A percentile compares a stretch with the other conserved stretches of the same genome.
Evolutionary conservation across 108 stramenopile species (phyloP).

Genomic region (Skeletonema grethae): DNA sequence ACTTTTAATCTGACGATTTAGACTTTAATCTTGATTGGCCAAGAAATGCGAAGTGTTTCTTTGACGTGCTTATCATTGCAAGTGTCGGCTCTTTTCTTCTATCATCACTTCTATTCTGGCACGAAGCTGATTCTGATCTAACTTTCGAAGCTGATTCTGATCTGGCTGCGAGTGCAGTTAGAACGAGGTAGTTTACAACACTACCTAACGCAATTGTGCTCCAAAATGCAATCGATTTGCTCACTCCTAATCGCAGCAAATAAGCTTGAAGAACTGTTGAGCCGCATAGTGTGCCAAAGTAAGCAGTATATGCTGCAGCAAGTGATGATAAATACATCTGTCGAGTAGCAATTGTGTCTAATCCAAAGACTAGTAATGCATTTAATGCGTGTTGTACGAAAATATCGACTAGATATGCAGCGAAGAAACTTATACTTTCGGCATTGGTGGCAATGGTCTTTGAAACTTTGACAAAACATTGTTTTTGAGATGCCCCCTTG

Average conservation of each 20-base stretch:
- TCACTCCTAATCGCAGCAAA: slow-evolving; percentile 26
- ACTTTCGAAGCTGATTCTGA: neutral
- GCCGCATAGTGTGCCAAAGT: slow-evolving; percentile 39
- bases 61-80: slow-evolving; percentile 19
- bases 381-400: slow-evolving; percentile 42
- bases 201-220: slow-evolving; percentile 37
- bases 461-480: neutral
- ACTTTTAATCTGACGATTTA: neutral
- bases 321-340: slow-evolving; percentile 40
- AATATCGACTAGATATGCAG: slow-evolving; percentile 49
- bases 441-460: slow-evolving; percentile 27
- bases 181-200: slow-evolving; percentile 35
- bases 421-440: slow-evolving; percentile 43
- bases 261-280: slow-evolving; percentile 49
- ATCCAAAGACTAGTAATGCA: slow-evolving; percentile 46
- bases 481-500: neutral
- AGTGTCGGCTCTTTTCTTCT: neutral
- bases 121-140: neutral
- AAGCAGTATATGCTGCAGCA: slow-evolving; percentile 39
- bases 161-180: slow-evolving; percentile 19
- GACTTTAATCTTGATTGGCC: neutral
- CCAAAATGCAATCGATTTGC: slow-evolving; percentile 48
- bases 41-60: neutral
- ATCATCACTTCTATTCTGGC: neutral
- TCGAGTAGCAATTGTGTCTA: slow-evolving; percentile 47